Base-by-base conservation (phyloP, 108 stramenopile species). In the Pseudonitzschia pungens region DNA sequence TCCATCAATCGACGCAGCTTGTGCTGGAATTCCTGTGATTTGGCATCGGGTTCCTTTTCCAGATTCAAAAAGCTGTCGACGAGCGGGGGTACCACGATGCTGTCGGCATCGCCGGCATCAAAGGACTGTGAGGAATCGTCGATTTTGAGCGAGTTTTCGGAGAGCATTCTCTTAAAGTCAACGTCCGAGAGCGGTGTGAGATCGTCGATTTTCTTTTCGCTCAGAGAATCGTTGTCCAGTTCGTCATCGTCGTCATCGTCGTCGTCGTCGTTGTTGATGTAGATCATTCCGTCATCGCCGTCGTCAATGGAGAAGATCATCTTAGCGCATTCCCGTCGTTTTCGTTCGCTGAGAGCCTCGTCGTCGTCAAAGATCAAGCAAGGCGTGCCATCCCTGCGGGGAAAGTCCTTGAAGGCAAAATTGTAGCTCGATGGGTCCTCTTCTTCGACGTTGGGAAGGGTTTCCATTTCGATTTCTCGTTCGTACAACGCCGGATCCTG, bases 341-440 rank as follows among this genome's bases (percentile, higher is more conserved):
- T 50, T 29, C 66, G 66, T 50, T 67, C 66, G 28, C 36, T 33
- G 15, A 62, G 44, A 22, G 50, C 20, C 7, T 42, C 26, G 42
- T 62, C 55, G 16, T 77, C 71, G 53, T 79, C 68, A 69, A 83
- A 83, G 33, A 89, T 89, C 29, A 89, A 62, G 68, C 85, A 89
- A 18, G 87, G 87, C 48, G 87, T 86, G 4, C 87, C 87, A 72
- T 89, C 87, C 27, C 76, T 77, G 20, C 87, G 69, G 18, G 87
- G 87, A 76, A 89, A 89, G 64, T 89, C 87, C 45, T 70, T 45
- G 63, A 84, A 89, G 4, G 83, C 79, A 65, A 86, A 84, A 20
- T 79, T 67, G 32, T 87, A 82, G 45, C 74, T 72, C 0, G 44
- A 64, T 4, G 69, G 73, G 56, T 77, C 72, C 12, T 82, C 73